These are phyloP conservation scores for Penicillium sp. DNA, from an alignment of 2,329 filamentous ascomycete species.

Conservation along the genomic window DNA sequence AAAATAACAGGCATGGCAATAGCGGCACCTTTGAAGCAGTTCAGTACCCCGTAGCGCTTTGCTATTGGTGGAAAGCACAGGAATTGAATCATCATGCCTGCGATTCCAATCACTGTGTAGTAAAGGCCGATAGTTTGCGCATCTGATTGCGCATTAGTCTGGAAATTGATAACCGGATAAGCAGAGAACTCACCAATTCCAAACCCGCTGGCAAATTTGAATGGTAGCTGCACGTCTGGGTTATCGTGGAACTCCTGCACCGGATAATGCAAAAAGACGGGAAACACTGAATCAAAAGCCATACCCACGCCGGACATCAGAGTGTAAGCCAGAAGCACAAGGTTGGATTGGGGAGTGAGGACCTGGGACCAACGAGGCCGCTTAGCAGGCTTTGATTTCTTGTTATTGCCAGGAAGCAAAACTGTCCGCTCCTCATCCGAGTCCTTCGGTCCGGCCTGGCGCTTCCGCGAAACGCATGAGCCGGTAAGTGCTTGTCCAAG, in stretches of 20 bases:
- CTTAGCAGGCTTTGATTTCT: constrained; percentile 16
- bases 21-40: constrained; percentile 65
- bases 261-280: constrained; percentile 81
- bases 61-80: constrained; percentile 75
- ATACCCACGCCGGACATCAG: constrained; percentile 77
- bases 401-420: constrained; percentile 28
- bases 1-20: constrained; percentile 70
- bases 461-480: constrained; percentile 31
- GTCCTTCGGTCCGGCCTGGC: constrained; percentile 10
- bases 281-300: constrained; percentile 80
- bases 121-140: constrained; percentile 75
- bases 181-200: constrained; percentile 49
- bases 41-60: constrained; percentile 66
- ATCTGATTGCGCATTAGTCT: constrained; percentile 38
- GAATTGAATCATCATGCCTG: constrained; percentile 80
- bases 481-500: constrained; percentile 63
- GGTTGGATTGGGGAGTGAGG: constrained; percentile 66
- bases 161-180: background rate
- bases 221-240: constrained; percentile 60
- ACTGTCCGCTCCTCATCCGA: constrained; percentile 30
- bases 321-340: constrained; percentile 74
- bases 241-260: constrained; percentile 51
- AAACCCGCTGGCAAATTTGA: constrained; percentile 80
- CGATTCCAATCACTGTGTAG: constrained; percentile 76
- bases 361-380: constrained; percentile 56